These are phyloP conservation scores for Daldinia caldariorum DNA, from an alignment of 495 filamentous ascomycete genomes.

Conservation along the genomic window DNA sequence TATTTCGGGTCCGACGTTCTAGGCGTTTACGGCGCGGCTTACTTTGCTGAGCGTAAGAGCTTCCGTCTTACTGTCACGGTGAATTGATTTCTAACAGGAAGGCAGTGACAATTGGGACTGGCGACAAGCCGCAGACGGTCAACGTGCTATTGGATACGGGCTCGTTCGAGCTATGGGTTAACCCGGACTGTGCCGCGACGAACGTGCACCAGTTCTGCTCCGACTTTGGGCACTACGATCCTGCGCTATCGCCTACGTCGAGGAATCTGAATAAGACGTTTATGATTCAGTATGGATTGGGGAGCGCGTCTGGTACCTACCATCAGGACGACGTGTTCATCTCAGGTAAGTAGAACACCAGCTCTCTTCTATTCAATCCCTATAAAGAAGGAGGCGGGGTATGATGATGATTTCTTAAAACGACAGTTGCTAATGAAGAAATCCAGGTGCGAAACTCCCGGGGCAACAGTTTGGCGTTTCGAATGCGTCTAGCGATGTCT, in stretches of 20 bases:
- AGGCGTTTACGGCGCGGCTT: slow-evolving; percentile 44
- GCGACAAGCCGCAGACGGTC: slow-evolving; percentile 45
- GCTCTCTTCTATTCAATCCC: too few relatives aligned
- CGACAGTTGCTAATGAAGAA: neutral
- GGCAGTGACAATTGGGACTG: slow-evolving; percentile 44
- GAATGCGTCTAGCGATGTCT: slow-evolving; percentile 49
- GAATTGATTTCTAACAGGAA: slow-evolving; percentile 12
- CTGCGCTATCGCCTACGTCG: slow-evolving; percentile 46
- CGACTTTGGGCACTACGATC: slow-evolving; percentile 48
- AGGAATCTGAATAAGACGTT: slow-evolving; percentile 39
- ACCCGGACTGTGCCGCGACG: slow-evolving; percentile 50
- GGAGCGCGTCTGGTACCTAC: slow-evolving; percentile 41
- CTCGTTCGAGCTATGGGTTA: slow-evolving; percentile 58
- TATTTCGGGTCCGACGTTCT: slow-evolving; percentile 43
- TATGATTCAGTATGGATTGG: slow-evolving; percentile 51
- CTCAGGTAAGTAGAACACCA: slow-evolving; percentile 37
- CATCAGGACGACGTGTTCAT: slow-evolving; percentile 52
- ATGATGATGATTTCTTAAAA: neutral
- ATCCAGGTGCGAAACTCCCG: slow-evolving; percentile 48
- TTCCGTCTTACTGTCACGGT: neutral
- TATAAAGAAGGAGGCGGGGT: neutral
- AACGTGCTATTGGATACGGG: slow-evolving; percentile 58
- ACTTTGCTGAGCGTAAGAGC: slow-evolving; percentile 44
- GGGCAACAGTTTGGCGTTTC: slow-evolving; percentile 56
- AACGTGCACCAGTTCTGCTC: slow-evolving; percentile 43